Evolutionary conservation across 352 stramenopile species (phyloP).

Genomic region (Peronosclerospora sorghi): DNA sequence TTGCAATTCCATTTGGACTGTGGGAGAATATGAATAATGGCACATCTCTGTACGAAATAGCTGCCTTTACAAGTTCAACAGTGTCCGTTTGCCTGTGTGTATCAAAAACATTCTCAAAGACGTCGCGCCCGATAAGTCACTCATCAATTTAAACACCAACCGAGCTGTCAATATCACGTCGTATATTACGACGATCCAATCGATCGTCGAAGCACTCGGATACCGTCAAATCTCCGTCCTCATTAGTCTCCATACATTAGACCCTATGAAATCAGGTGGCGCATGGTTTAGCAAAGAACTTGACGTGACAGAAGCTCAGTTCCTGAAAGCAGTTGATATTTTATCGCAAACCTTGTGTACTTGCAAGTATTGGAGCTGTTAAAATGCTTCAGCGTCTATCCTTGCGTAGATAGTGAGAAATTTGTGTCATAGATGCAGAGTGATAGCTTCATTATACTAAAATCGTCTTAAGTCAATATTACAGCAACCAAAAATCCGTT

Average conservation of each 20-base stretch:
- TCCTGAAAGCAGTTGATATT: constrained; percentile 41
- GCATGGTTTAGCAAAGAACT: constrained; percentile 43
- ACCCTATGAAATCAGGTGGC: constrained; percentile 33
- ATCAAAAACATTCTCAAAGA: constrained; percentile 50
- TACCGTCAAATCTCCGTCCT: constrained; percentile 51
- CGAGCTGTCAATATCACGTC: constrained; percentile 46
- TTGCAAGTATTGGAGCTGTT: constrained; percentile 48
- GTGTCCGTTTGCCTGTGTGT: constrained; percentile 42
- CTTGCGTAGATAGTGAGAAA: too few species aligned
- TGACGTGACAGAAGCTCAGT: constrained; percentile 36
- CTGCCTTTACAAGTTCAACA: constrained; percentile 68
- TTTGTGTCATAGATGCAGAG: too few species aligned
- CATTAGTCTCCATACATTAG: constrained; percentile 58
- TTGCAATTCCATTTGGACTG: constrained; percentile 45
- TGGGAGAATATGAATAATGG: constrained; percentile 63
- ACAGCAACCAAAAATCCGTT: too few species aligned
- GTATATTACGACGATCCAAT: constrained; percentile 50
- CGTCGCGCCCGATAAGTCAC: constrained; percentile 25
- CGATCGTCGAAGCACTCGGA: constrained; percentile 38
- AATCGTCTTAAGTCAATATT: too few species aligned
- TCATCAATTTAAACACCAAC: constrained; percentile 58
- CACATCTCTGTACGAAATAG: constrained; percentile 51
- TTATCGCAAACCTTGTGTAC: constrained; percentile 43
- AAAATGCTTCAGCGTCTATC: too few species aligned
- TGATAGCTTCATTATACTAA: too few species aligned